A percentile compares a stretch with the other conserved stretches of the same genome.
phyloP scores from a whole-genome alignment of 108 stramenopile species.

The Cyclotella baltica region DNA sequence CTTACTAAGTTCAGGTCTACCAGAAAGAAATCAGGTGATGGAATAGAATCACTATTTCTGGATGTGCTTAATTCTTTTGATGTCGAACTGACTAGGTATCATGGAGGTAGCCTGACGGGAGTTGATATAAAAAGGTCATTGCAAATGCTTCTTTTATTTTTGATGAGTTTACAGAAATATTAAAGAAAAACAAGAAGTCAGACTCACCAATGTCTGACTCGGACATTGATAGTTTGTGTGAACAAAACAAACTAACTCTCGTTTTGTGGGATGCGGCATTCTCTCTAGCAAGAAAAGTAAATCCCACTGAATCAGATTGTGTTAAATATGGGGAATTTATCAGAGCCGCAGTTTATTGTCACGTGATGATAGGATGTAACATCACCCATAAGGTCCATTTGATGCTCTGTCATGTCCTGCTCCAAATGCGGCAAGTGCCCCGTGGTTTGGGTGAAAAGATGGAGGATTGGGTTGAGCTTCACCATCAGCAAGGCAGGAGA shows the following conservation, averaged over 20 bases:
- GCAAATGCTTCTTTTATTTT: not conserved
- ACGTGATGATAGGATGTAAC: not conserved
- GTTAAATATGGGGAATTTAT: not conserved
- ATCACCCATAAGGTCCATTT: constrained; percentile 1
- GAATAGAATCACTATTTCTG: not conserved
- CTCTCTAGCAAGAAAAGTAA: not conserved
- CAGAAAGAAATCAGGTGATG: not conserved
- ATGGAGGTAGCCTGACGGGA: not conserved
- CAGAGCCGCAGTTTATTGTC: not conserved
- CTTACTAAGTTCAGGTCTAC: not conserved
- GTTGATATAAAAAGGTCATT: not conserved
- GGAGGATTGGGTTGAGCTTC: constrained; percentile 12
- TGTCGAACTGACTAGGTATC: not conserved
- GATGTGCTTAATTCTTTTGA: not conserved
- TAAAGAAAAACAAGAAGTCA: not conserved
- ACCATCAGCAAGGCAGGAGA: not conserved
- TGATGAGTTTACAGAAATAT: not conserved
- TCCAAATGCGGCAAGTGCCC: not conserved
- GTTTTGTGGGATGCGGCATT: not conserved
- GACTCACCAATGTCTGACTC: not conserved
- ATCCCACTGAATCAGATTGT: not conserved
- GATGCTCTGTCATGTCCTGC: not conserved
- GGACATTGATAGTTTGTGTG: not conserved
- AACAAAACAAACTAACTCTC: not conserved
- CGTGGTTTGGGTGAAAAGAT: constrained; percentile 14